Base-by-base conservation (phyloP, 2,329 filamentous ascomycete genomes). In the Elsinoe fawcettii region DNA sequence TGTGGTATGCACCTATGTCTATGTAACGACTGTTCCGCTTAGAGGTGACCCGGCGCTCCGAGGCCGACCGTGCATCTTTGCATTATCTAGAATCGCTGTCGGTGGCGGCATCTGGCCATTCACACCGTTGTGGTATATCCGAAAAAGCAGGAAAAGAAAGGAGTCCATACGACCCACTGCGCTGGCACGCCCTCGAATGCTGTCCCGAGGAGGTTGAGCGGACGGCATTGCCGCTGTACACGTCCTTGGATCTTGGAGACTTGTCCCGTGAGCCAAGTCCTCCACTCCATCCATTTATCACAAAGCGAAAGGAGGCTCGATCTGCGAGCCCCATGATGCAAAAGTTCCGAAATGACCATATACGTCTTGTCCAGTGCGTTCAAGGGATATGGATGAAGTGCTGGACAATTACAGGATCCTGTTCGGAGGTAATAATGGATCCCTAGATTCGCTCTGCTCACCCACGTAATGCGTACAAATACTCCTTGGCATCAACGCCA, bases 401-500 rank as follows among this genome's bases (percentile, higher is more conserved):
- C 14, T 37, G 9, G 34, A 12, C 9, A 3, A 37, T n/a, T 37
- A 37, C 34, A 37, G 14, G 11, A 12, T 30, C 34, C 34, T 37
- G 34, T 37, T 37, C 27, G 34, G 34, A 37, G 34, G 34, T 37
- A 12, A 37, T 37, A 37, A n/a, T 37, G 34, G 14, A 3, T 12
- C 34, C 14, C 3, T 3, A 5, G 14, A 30, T 30, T 30, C 27
- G 27, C 27, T 9, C 9, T 12, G 3, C 46, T 53, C 32, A 53
- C 9, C 30, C 49, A 12, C 49, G 30, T 20, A 67, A 58, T 16
- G 65, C 64, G 37, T 63, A 61, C 58, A 66, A 64, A 51, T 65
- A 66, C 32, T 64, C 60, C 36, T 60, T 60, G 51, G 64, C 61
- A 32, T 63, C 60, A 20, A 63, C 62, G 49, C 67, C 67, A 44